Conservation (phyloP, 768 basidiomycete genomes). For the Lyophyllum shimeji region DNA sequence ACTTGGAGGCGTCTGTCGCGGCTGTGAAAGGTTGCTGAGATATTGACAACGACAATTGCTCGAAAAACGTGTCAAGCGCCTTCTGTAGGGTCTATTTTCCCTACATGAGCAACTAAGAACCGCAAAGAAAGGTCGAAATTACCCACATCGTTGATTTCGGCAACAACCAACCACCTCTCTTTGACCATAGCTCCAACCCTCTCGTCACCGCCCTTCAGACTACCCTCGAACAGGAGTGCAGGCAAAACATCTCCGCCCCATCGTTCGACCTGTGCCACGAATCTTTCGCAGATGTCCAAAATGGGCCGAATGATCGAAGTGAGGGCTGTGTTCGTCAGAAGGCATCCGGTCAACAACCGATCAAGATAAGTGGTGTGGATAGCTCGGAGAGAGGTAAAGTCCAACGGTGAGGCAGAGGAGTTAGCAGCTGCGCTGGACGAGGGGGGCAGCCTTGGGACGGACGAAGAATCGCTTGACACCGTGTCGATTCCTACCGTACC, state of each 20-base stretch:
- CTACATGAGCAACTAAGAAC: not conserved
- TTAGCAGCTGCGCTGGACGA: slow-evolving; percentile 27
- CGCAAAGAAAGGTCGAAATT: not conserved
- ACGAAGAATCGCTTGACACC: not conserved
- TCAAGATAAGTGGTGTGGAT: slow-evolving; percentile 84
- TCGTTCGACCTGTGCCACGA: slow-evolving; percentile 85
- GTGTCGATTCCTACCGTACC: not conserved
- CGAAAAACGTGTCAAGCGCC: slow-evolving; percentile 75
- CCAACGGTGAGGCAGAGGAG: slow-evolving; percentile 47
- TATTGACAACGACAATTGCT: slow-evolving; percentile 72
- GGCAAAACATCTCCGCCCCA: slow-evolving; percentile 94
- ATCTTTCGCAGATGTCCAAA: slow-evolving; percentile 80
- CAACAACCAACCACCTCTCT: slow-evolving; percentile 66
- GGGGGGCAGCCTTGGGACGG: slow-evolving; percentile 11
- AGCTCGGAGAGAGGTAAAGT: slow-evolving; percentile 82
- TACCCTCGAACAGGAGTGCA: slow-evolving; percentile 79
- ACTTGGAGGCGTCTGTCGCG: slow-evolving; percentile 70
- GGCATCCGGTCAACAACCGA: slow-evolving; percentile 73
- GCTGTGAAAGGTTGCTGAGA: slow-evolving; percentile 70
- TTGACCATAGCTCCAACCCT: slow-evolving; percentile 72
- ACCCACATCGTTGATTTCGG: slow-evolving; percentile 76
- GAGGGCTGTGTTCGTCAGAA: slow-evolving; percentile 66
- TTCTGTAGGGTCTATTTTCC: slow-evolving; percentile 57
- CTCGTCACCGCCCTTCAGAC: slow-evolving; percentile 55
- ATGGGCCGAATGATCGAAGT: slow-evolving; percentile 67